A percentile compares a stretch with the other conserved stretches of the same genome.
These are phyloP conservation scores for Talinum fruticosum DNA, from an alignment of 148 eudicot species.

Conservation along the genomic window DNA sequence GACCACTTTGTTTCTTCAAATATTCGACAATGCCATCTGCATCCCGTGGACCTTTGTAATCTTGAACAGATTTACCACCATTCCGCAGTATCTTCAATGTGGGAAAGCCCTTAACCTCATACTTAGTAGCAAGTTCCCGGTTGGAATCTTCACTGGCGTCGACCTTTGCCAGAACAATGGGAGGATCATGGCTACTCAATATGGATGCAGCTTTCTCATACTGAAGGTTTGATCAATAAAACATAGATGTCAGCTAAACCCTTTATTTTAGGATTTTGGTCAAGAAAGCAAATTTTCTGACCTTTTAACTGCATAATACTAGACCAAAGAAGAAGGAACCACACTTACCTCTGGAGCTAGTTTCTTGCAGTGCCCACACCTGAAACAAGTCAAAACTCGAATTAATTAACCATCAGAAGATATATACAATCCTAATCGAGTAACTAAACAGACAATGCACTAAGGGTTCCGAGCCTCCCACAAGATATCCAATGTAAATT, in stretches of 20 bases:
- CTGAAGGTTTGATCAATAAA: slow-evolving; percentile 34
- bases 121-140: slow-evolving; percentile 52
- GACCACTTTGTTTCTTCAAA: slow-evolving; percentile 80
- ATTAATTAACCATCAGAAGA: background rate
- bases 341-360: slow-evolving; percentile 83
- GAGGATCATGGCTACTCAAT: slow-evolving; percentile 62
- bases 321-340: background rate
- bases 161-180: slow-evolving; percentile 69
- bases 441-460: background rate
- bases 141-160: slow-evolving; percentile 80
- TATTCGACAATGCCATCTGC: slow-evolving; percentile 74
- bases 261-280: background rate
- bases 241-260: background rate
- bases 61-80: slow-evolving; percentile 68
- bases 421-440: background rate
- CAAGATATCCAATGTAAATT: background rate
- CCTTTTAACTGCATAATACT: background rate
- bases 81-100: slow-evolving; percentile 68
- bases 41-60: slow-evolving; percentile 92
- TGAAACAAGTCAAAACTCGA: slow-evolving; percentile 16
- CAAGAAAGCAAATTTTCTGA: background rate
- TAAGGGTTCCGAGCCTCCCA: background rate
- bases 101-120: slow-evolving; percentile 63
- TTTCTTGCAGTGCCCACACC: slow-evolving; percentile 90
- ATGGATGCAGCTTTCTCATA: slow-evolving; percentile 74